phyloP scores from a whole-genome alignment of 805 yeast species.

The Candida dajiaensis region DNA sequence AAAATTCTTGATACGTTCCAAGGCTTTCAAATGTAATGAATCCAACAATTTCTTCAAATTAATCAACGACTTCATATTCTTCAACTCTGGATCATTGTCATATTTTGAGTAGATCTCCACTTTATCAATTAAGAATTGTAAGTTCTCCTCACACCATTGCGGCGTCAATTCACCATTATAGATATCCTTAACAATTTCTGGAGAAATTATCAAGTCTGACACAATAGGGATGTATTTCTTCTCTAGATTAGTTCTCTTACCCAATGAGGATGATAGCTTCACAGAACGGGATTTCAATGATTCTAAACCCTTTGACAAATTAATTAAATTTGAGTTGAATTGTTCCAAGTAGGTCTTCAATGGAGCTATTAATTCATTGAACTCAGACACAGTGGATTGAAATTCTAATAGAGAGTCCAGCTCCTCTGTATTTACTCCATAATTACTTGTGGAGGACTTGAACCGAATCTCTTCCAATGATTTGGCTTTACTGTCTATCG shows the following conservation, averaged over 20 bases:
- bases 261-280: constrained; percentile 40
- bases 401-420: constrained; percentile 13
- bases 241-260: constrained; percentile 42
- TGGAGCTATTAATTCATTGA: constrained; percentile 34
- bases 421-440: constrained; percentile 2
- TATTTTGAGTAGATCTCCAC: constrained; percentile 45
- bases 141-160: constrained; percentile 65
- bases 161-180: constrained; percentile 49
- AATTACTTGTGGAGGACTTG: not conserved
- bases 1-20: constrained; percentile 72
- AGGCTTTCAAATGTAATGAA: constrained; percentile 50
- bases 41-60: constrained; percentile 32
- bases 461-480: constrained; percentile 17
- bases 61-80: constrained; percentile 15
- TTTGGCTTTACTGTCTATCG: not conserved
- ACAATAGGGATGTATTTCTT: constrained; percentile 65
- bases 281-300: constrained; percentile 49
- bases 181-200: constrained; percentile 56
- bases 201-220: constrained; percentile 70
- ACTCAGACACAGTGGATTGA: constrained; percentile 10
- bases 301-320: constrained; percentile 56
- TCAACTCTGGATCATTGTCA: constrained; percentile 11
- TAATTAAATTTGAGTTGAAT: constrained; percentile 54
- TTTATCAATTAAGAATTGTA: constrained; percentile 54
- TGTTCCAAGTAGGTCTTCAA: constrained; percentile 44